Evolutionary conservation across 768 basidiomycete species (phyloP), one percentile per base, ranked within the genome.

Genomic region (Arthromyces matolae): DNA sequence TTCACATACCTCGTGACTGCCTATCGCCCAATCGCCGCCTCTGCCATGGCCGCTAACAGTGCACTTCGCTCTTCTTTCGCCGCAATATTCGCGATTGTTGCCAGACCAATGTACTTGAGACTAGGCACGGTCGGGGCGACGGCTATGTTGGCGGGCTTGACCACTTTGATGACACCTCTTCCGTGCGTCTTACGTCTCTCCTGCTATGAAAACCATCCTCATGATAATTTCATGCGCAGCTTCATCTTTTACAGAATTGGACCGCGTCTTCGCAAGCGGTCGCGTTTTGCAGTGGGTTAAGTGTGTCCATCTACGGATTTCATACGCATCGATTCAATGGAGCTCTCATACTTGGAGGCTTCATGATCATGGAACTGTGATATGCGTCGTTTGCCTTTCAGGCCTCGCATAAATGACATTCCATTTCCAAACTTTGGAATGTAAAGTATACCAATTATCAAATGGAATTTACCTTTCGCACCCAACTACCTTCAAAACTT

Each of bases 1-100:
- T 87, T 86, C 65, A 84, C 79, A 4, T 87, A 86, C 64, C 72
- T 86, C 45, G 80, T 87, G 49, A 83, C 82, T 36, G 73, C 79
- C 1, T 87, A 86, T 61, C 70, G 78, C 18, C 79, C 83, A 9
- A 82, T 84, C 58, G 78, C 74, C 8, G 83, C 83, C 1, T 83
- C 80, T 34, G 84, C 83, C 5, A 77, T 87, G 66, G 84, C 83
- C 4, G 68, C 83, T 18, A 85, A 84, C 47, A 80, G 80, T 43
- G 77, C 81, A 13, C 64, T 84, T 53, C 76, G 84, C 34, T 83
- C 80, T 0, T 58, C 76, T 0, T 78, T 83, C 50, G 84, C 82
- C 1, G 81, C 79, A 0, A 74, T 73, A 2, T 85, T 86, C 62
- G 84, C 84, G 1, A 73, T 61, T 2, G 81, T 79, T 34, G 84